Percentiles rank a stretch among this genome's conserved stretches.
These are phyloP conservation scores for Calonectria honghensis DNA, from an alignment of 2,329 filamentous ascomycete species.

Conservation along the genomic window DNA sequence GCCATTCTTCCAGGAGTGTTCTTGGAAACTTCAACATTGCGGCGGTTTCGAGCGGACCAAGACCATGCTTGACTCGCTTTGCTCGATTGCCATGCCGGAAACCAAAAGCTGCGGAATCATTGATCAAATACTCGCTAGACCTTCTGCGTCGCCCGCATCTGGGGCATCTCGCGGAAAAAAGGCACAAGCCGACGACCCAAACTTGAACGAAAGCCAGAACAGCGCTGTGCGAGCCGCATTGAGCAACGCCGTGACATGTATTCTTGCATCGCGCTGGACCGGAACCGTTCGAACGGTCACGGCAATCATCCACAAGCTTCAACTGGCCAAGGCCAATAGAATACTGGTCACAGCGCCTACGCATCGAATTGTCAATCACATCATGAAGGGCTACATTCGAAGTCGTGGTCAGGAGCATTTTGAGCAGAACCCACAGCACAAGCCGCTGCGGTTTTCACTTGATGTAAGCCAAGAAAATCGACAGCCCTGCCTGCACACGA, in stretches of 20 bases:
- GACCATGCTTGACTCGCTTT: slow-evolving; percentile 62
- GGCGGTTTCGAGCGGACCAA: slow-evolving; percentile 65
- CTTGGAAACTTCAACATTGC: slow-evolving; percentile 61
- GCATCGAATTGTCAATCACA: slow-evolving; percentile 67
- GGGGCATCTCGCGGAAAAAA: background rate
- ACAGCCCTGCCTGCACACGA: background rate
- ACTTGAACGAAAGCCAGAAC: slow-evolving; percentile 47
- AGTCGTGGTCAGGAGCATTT: background rate
- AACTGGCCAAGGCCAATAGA: slow-evolving; percentile 46
- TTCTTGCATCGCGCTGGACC: slow-evolving; percentile 68
- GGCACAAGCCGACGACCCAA: background rate
- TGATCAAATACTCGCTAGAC: slow-evolving; percentile 21
- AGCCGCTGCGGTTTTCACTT: slow-evolving; percentile 42
- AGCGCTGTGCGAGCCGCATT: slow-evolving; percentile 50
- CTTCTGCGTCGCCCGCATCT: background rate
- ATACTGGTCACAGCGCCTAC: slow-evolving; percentile 65
- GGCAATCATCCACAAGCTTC: slow-evolving; percentile 59
- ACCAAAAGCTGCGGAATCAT: slow-evolving; percentile 60
- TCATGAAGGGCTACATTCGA: slow-evolving; percentile 60
- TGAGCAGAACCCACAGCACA: background rate
- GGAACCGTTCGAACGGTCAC: slow-evolving; percentile 66
- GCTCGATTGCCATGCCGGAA: slow-evolving; percentile 54
- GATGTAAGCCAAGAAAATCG: slow-evolving; percentile 33
- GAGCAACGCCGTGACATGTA: slow-evolving; percentile 58
- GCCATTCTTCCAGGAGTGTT: slow-evolving; percentile 58